phyloP scores from a whole-genome alignment of 1,284 basidiomycete genomes.

The Flammula alnicola region DNA sequence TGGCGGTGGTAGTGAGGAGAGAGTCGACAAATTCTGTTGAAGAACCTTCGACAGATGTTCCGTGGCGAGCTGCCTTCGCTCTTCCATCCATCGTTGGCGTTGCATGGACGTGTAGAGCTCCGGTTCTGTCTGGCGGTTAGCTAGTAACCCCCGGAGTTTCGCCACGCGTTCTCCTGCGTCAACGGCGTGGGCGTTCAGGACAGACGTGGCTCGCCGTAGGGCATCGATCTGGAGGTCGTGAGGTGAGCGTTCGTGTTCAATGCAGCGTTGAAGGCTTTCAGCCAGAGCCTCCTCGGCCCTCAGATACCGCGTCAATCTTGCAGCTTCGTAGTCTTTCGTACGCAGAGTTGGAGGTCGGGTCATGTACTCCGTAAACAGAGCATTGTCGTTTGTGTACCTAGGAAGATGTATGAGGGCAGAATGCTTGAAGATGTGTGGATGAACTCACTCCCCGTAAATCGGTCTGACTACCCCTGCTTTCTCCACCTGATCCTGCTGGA shows the following conservation, averaged over 20 bases:
- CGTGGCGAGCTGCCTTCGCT: conserved; percentile 43
- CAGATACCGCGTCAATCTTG: conserved; percentile 31
- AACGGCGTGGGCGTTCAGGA: conserved; percentile 48
- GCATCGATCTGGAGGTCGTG: conserved; percentile 50
- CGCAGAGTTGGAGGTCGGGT: too few relatives aligned
- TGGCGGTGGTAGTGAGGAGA: conserved; percentile 8
- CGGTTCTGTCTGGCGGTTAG: conserved; percentile 41
- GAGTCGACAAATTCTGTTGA: conserved; percentile 25
- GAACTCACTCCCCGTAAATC: too few relatives aligned
- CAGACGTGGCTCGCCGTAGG: conserved; percentile 45
- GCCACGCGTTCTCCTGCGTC: conserved; percentile 48
- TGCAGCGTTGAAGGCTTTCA: conserved; percentile 27
- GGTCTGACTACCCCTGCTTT: too few relatives aligned
- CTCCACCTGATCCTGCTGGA: too few relatives aligned
- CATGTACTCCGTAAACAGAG: too few relatives aligned
- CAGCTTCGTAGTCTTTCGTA: neutral
- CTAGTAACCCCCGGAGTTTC: conserved; percentile 44
- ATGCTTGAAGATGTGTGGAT: too few relatives aligned
- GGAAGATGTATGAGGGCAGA: neutral
- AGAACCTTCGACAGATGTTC: conserved; percentile 39
- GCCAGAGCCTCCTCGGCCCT: conserved; percentile 33
- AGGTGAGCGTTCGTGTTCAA: conserved; percentile 22
- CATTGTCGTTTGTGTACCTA: too few relatives aligned
- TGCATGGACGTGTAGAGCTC: conserved; percentile 40
- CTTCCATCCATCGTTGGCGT: conserved; percentile 54